Percentiles rank a stretch among this genome's conserved stretches.
These are phyloP conservation scores for Myxozyma vanderwaltii DNA, from an alignment of 805 yeast genomes.

Conservation along the genomic window DNA sequence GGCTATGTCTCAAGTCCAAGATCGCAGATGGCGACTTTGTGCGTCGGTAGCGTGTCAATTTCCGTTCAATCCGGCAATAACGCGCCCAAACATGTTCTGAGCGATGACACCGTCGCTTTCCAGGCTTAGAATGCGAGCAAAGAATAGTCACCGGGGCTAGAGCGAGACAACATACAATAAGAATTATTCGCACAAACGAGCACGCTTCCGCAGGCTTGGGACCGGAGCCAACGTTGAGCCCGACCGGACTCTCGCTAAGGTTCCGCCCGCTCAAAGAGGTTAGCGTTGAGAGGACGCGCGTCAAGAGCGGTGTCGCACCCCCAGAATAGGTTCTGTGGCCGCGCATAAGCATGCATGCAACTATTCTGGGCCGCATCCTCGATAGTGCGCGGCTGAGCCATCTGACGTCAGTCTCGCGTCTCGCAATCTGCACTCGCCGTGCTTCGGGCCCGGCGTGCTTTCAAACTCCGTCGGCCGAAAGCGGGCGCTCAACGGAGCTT, in stretches of 20 bases:
- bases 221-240: too few species aligned
- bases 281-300: constrained; percentile 16
- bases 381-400: background rate
- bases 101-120: too few species aligned
- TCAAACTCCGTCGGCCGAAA: constrained; percentile 15
- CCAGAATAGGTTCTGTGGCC: background rate
- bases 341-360: background rate
- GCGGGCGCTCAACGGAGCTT: background rate
- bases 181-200: too few species aligned
- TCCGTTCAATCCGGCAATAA: too few species aligned
- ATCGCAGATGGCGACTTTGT: constrained; percentile 51
- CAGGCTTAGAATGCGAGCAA: too few species aligned
- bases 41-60: background rate
- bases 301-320: background rate
- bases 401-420: background rate
- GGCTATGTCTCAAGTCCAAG: constrained; percentile 53
- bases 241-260: background rate
- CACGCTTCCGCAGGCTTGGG: too few species aligned
- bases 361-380: background rate
- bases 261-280: background rate
- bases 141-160: too few species aligned
- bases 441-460: constrained; percentile 7
- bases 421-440: background rate
- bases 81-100: too few species aligned
- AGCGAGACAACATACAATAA: too few species aligned